Conservation (phyloP, 176 grass and related monocot species). For the Raddia guianensis region DNA sequence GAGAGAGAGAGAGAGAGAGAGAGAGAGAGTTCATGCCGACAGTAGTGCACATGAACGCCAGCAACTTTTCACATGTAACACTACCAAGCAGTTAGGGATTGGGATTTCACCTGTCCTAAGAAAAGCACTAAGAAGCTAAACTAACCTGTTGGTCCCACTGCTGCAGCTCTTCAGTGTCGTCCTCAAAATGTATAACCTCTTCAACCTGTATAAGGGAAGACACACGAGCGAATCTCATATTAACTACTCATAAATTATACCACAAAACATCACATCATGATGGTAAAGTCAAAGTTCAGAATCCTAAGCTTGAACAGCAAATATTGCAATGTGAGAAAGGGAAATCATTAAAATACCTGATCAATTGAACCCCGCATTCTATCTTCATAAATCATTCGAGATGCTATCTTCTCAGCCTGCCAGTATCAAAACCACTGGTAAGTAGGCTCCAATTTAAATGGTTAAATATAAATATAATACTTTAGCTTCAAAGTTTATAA, state of each 20-base stretch:
- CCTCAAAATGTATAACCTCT: constrained; percentile 97
- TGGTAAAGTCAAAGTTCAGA: background rate
- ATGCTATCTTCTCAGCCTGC: constrained; percentile 98
- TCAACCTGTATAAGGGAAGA: constrained; percentile 66
- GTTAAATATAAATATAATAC: background rate
- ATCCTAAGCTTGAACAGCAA: background rate
- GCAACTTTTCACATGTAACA: background rate
- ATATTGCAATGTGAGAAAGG: background rate
- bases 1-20: too few relatives aligned
- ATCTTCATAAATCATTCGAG: constrained; percentile 95
- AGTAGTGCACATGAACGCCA: background rate
- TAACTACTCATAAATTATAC: background rate
- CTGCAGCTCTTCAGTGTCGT: constrained; percentile 89
- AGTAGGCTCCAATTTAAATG: background rate
- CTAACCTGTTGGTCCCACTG: constrained; percentile 98
- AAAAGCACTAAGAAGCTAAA: background rate
- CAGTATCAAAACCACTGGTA: constrained; percentile 20
- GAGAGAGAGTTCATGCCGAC: too few relatives aligned
- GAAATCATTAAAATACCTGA: constrained; percentile 55
- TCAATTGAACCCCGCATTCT: constrained; percentile 96
- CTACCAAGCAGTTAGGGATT: background rate
- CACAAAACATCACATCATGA: background rate
- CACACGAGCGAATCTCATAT: background rate
- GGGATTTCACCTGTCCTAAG: too few relatives aligned
- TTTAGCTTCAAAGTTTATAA: background rate